Conservation (phyloP, 2,329 filamentous ascomycete species). For the Xylariaceae sp. region DNA sequence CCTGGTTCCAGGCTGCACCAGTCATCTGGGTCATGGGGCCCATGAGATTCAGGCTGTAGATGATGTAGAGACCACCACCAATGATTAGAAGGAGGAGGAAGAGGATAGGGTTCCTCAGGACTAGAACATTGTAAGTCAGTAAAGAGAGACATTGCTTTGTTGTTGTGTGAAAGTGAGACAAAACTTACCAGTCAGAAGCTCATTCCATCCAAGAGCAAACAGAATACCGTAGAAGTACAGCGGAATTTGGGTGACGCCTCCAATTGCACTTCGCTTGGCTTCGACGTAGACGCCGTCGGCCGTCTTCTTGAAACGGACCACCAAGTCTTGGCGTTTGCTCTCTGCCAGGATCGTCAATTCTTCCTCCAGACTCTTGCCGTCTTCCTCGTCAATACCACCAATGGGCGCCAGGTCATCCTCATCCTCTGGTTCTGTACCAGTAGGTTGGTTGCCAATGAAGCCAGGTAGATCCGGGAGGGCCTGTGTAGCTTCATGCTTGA, state of each 20-base stretch:
- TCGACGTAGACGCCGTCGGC: slow-evolving; percentile 97
- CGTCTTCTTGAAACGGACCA: slow-evolving; percentile 95
- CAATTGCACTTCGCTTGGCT: slow-evolving; percentile 93
- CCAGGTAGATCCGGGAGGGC: slow-evolving; percentile 73
- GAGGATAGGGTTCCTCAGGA: slow-evolving; percentile 87
- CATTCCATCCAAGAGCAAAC: slow-evolving; percentile 95
- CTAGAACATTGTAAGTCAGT: slow-evolving; percentile 41
- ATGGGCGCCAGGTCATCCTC: slow-evolving; percentile 87
- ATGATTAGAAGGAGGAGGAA: slow-evolving; percentile 82
- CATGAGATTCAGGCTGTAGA: slow-evolving; percentile 90
- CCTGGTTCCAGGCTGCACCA: slow-evolving; percentile 82
- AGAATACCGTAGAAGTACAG: slow-evolving; percentile 90
- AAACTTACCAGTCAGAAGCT: slow-evolving; percentile 80
- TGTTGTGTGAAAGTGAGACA: not conserved
- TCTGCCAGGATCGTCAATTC: slow-evolving; percentile 95
- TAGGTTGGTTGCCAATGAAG: slow-evolving; percentile 77
- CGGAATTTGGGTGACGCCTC: slow-evolving; percentile 88
- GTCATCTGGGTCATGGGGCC: slow-evolving; percentile 94
- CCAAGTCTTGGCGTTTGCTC: slow-evolving; percentile 82
- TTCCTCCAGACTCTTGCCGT: slow-evolving; percentile 89
- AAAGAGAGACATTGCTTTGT: not conserved
- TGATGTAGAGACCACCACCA: slow-evolving; percentile 74
- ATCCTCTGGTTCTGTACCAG: slow-evolving; percentile 69
- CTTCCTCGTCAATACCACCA: slow-evolving; percentile 89
- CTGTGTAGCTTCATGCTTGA: slow-evolving; percentile 70